Evolutionary conservation across 2,329 filamentous ascomycete species (phyloP).

Genomic region (Fusarium pseudocircinatum): DNA sequence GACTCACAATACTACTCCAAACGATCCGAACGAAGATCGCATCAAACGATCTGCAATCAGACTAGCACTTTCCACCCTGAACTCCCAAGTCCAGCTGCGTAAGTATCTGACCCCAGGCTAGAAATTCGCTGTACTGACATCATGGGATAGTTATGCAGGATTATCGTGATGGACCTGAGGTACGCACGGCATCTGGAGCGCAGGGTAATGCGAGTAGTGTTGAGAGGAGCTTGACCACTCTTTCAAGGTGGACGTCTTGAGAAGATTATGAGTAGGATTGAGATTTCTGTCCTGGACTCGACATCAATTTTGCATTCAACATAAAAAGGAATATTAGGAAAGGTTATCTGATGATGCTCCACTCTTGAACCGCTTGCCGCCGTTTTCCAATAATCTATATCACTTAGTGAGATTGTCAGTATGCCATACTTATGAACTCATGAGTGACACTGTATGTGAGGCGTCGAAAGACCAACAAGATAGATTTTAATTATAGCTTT

Average conservation of each 20-base stretch:
- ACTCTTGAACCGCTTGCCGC: background rate
- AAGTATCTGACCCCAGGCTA: background rate
- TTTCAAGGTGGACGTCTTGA: background rate
- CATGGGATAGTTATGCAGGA: background rate
- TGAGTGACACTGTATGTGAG: background rate
- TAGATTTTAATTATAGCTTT: background rate
- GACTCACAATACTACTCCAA: background rate
- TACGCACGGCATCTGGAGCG: background rate
- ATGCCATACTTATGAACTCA: background rate
- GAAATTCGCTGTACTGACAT: background rate
- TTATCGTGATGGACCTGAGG: background rate
- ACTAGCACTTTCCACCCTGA: background rate
- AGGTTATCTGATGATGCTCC: background rate
- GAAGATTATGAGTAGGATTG: background rate
- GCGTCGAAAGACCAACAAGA: fast-evolving
- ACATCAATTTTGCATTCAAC: background rate
- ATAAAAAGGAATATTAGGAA: background rate
- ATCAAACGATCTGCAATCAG: background rate
- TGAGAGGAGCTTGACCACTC: background rate
- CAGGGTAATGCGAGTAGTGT: background rate
- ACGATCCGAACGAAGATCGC: background rate
- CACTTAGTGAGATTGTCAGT: background rate
- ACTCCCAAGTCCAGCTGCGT: background rate
- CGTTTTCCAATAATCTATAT: background rate
- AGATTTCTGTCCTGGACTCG: background rate